Conservation (phyloP, 768 basidiomycete genomes). For the Trametes gibbosa region DNA sequence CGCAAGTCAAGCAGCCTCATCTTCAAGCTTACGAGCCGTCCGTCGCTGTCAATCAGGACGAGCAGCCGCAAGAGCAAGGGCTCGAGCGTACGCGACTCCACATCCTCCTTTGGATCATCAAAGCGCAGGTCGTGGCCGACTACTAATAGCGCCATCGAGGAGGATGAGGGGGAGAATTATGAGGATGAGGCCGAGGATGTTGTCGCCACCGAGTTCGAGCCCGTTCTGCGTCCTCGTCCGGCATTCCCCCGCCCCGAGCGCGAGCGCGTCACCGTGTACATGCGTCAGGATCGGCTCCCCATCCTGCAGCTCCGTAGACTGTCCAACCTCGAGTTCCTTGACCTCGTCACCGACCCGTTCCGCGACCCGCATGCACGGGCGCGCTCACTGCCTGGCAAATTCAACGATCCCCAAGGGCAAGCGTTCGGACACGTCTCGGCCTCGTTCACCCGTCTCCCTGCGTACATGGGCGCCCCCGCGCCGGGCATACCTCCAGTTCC, state of each 20-base stretch:
- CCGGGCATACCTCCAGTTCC: neutral
- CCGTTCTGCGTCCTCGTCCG: neutral
- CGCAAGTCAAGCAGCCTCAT: constrained; percentile 16
- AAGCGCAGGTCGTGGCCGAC: constrained; percentile 12
- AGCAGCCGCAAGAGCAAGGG: constrained; percentile 9
- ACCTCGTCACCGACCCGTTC: constrained; percentile 18
- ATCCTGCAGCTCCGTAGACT: constrained; percentile 22
- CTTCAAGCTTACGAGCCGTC: constrained; percentile 2
- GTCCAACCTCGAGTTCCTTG: constrained; percentile 23
- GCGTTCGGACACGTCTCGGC: constrained; percentile 3
- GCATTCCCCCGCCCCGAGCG: neutral
- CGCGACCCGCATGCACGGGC: constrained; percentile 13
- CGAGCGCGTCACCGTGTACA: constrained; percentile 24
- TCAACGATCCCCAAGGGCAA: neutral
- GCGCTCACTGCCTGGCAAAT: constrained; percentile 10
- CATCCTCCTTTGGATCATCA: constrained; percentile 11
- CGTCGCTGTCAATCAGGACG: neutral
- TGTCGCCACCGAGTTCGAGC: neutral
- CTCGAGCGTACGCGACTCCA: constrained; percentile 12
- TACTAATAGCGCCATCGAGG: neutral
- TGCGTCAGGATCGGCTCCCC: constrained; percentile 16
- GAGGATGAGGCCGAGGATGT: constrained; percentile 1
- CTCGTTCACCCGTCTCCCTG: constrained; percentile 10
- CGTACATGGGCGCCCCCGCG: neutral
- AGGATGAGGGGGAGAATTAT: neutral